Base-by-base conservation (phyloP, 2,329 filamentous ascomycete species). In the Kalmusia sp. region DNA sequence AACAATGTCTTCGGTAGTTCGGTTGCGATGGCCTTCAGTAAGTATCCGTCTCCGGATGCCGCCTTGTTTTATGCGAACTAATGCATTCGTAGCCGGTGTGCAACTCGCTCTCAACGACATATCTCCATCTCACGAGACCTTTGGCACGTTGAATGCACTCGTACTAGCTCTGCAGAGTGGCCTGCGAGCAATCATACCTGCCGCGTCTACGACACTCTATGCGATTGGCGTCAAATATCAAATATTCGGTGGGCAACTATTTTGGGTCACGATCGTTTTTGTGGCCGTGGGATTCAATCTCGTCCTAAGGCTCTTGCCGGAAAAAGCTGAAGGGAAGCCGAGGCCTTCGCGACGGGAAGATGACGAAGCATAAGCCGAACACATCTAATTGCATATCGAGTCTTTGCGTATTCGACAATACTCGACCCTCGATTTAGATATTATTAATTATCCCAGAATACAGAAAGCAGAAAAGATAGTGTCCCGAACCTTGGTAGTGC, bases 81-180 rank as follows among this genome's bases (percentile, higher is more conserved):
- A 61, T 37, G 30, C 4, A 7, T 17, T 3, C 8, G 3, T 39
- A 78, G 76, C 88, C 0, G 86, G 80, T 1, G 81, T 87, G 1
- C 89, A 93, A 76, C 84, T 93, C 7, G 85, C 86, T 0, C 67
- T 93, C 27, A 93, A 93, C 70, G 89, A 93, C 52, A 84, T 89
- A 2, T 82, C 87, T 0, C 91, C 91, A 0, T 84, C 80, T 8
- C 81, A 84, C 1, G 77, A 79, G 35, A 82, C 85, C 0, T 77
- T 93, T 8, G 90, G 87, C 0, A 91, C 85, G 0, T 76, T 95
- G 24, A 93, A 93, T 62, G 87, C 87, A 0, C 62, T 91, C 1
- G 82, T 84, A 0, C 76, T 93, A 52, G 88, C 88, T 0, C 64
- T 85, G 0, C 74, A 79, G 0, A 87, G 85, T 57, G 87, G 77